Base-by-base conservation (phyloP, 2,329 filamentous ascomycete species). In the Xylaria digitata region DNA sequence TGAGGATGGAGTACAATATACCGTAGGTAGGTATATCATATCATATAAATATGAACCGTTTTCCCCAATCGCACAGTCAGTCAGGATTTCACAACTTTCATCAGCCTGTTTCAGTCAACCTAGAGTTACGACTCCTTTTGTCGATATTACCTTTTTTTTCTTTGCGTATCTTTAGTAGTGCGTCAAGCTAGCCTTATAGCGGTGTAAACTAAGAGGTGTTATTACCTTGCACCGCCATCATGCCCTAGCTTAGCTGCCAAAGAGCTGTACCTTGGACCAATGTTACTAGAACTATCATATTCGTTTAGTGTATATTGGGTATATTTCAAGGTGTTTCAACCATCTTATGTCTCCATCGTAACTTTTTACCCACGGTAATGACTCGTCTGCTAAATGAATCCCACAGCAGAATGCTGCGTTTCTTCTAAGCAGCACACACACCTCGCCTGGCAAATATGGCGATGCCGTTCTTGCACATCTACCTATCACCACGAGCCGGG, bases 121-220 rank as follows among this genome's bases (percentile, higher is more conserved):
- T 26, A 5, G 19, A 57, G 6, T 15, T 52, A 63, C 19, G 52
- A 26, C 23, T 8, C 23, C n/a, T 6, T 50, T 19, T 57, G 19
- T 63, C 26, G 26, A 52, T 52, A 23, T 23, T 34, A 13, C 43
- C 43, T 37, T 15, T 34, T 26, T 37, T 37, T 37, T 26, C 26
- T 26, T 26, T 5, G 26, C 34, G 9, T 23, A 42, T 43, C 23
- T 21, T 19, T 3, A 9, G 19, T 40, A 17, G 30, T 42, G 21
- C 37, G 37, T 46, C 9, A 49, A 50, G 32, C 49, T 42, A 49
- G 42, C 40, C 15, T 19, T 54, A 60, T 34, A 40, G 60, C 64
- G 64, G 61, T 63, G 65, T 48, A 53, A 63, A 60, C 58, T 62
- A 40, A 26, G 48, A n/a, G 49, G 34, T 32, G 42, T 26, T 26